These are phyloP conservation scores for Huntiella moniliformis DNA, from an alignment of 2,329 filamentous ascomycete species.

Conservation along the genomic window DNA sequence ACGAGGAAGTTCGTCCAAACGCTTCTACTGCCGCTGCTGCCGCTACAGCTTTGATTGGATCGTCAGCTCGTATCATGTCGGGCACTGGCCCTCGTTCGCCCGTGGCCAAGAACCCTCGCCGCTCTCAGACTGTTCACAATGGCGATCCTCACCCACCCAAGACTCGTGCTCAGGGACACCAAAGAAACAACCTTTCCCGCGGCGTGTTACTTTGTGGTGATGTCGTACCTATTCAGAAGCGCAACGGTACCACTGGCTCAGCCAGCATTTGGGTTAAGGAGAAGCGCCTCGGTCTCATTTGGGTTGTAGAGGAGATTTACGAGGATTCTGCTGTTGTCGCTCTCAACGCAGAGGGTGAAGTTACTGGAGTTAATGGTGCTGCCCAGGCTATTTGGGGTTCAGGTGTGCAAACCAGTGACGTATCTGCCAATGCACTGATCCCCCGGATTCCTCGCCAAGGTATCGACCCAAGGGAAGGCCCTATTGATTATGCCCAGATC, in stretches of 20 bases:
- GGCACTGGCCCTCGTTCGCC: slow-evolving; percentile 47
- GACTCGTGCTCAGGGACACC: slow-evolving; percentile 36
- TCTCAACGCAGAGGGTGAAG: slow-evolving; percentile 58
- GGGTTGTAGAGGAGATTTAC: slow-evolving; percentile 94
- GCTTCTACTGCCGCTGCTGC: slow-evolving; percentile 22
- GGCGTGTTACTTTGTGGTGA: slow-evolving; percentile 89
- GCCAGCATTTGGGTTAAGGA: slow-evolving; percentile 98
- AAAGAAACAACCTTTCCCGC: slow-evolving; percentile 57
- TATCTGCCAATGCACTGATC: slow-evolving; percentile 60
- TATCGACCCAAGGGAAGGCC: slow-evolving; percentile 49
- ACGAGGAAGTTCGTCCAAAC: slow-evolving; percentile 18
- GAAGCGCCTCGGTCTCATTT: slow-evolving; percentile 81
- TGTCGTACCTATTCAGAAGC: slow-evolving; percentile 93
- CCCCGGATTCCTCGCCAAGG: slow-evolving; percentile 64
- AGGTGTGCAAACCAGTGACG: slow-evolving; percentile 44
- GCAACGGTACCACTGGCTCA: slow-evolving; percentile 78
- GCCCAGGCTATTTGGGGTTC: slow-evolving; percentile 73
- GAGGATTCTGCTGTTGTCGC: slow-evolving; percentile 70
- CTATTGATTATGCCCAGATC: slow-evolving; percentile 62
- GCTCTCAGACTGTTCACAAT: slow-evolving; percentile 46
- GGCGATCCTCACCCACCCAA: slow-evolving; percentile 36
- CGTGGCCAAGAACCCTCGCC: slow-evolving; percentile 21
- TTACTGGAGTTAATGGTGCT: slow-evolving; percentile 55
- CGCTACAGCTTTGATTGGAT: slow-evolving; percentile 43
- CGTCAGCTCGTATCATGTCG: slow-evolving; percentile 69